Percentiles rank a stretch among this genome's conserved stretches.
These are phyloP conservation scores for Aspergillus sclerotiicarbonarius DNA, from an alignment of 495 filamentous ascomycete genomes.

Conservation along the genomic window DNA sequence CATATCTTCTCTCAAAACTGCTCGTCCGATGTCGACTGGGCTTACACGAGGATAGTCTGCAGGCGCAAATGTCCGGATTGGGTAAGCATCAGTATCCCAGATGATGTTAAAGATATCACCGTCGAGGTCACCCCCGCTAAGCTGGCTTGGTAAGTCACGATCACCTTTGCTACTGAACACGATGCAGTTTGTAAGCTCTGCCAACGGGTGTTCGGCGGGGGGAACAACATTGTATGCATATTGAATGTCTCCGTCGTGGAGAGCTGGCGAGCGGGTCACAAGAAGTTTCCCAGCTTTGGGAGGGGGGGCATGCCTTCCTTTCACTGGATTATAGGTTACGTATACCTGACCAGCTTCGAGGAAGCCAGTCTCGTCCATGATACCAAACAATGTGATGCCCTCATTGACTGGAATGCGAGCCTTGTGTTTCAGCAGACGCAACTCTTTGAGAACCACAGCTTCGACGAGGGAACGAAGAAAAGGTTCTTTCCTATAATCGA, in stretches of 20 bases:
- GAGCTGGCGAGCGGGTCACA: constrained; percentile 69
- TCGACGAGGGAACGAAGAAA: constrained; percentile 68
- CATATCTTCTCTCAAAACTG: constrained; percentile 60
- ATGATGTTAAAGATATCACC: constrained; percentile 78
- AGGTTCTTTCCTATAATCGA: constrained; percentile 61
- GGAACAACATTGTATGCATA: constrained; percentile 50
- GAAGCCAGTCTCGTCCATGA: constrained; percentile 77
- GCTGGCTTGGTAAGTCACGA: constrained; percentile 71
- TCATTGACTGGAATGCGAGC: constrained; percentile 66
- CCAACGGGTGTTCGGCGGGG: constrained; percentile 60
- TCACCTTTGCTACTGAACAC: constrained; percentile 68
- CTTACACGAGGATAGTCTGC: constrained; percentile 64
- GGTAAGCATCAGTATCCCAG: constrained; percentile 53
- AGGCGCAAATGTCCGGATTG: constrained; percentile 42
- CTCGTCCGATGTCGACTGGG: constrained; percentile 54
- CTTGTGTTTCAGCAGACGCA: constrained; percentile 72
- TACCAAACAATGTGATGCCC: constrained; percentile 71
- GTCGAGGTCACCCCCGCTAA: constrained; percentile 80
- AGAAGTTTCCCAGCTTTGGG: constrained; percentile 39
- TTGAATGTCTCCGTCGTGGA: constrained; percentile 82
- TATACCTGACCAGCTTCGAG: constrained; percentile 53
- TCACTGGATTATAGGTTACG: constrained; percentile 19
- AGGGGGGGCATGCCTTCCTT: constrained; percentile 6
- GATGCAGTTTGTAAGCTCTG: constrained; percentile 65
- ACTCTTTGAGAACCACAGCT: constrained; percentile 57